Conservation (phyloP, 768 basidiomycete species). For the Xerocomellus chrysenteron region DNA sequence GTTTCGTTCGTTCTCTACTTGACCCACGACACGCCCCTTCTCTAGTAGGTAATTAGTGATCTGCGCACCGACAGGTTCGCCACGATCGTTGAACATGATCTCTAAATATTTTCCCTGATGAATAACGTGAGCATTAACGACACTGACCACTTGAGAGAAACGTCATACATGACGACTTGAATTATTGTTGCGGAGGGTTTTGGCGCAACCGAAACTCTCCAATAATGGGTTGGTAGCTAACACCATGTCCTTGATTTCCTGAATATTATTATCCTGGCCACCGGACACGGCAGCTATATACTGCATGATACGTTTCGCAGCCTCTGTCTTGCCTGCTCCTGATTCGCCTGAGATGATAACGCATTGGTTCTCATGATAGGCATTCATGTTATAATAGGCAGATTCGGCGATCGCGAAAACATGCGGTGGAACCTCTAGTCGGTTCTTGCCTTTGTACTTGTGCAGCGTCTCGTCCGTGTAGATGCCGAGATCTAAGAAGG, state of each 20-base stretch:
- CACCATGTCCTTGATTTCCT: conserved; percentile 99
- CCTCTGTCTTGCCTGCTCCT: conserved; percentile 98
- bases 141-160: not conserved
- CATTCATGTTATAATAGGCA: conserved; percentile 98
- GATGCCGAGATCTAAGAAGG: conserved; percentile 82
- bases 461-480: conserved; percentile 89
- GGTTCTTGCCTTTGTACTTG: conserved; percentile 93
- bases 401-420: conserved; percentile 97
- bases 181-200: conserved; percentile 98
- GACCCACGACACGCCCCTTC: conserved; percentile 95
- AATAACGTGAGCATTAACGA: conserved; percentile 13
- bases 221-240: conserved; percentile 95
- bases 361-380: conserved; percentile 99
- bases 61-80: conserved; percentile 95
- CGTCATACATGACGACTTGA: conserved; percentile 93
- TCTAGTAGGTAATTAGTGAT: conserved; percentile 98
- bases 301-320: conserved; percentile 99
- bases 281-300: conserved; percentile 98
- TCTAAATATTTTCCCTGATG: conserved; percentile 95
- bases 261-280: conserved; percentile 84
- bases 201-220: conserved; percentile 98
- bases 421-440: conserved; percentile 96
- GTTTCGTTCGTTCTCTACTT: conserved; percentile 93
- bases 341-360: conserved; percentile 99
- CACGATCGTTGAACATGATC: conserved; percentile 95